Evolutionary conservation across 495 filamentous ascomycete genomes (phyloP), one percentile per base, ranked within the genome.

Genomic region (Xylaria castorea): DNA sequence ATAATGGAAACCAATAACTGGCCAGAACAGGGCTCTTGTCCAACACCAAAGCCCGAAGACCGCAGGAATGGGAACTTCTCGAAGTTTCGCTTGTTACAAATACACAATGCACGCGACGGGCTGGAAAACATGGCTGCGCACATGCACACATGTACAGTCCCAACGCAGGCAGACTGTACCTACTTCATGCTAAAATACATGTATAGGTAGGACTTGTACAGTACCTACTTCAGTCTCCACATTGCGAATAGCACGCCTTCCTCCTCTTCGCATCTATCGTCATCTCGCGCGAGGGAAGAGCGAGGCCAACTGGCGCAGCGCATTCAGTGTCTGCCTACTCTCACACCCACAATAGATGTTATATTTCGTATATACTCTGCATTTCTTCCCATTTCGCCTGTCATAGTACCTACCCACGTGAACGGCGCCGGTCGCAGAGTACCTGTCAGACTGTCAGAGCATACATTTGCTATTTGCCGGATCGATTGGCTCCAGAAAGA

Each of bases 11-110:
- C 53, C 27, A 57, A 57, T 30, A 27, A 20, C 8, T 2, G 51
- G 51, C 11, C 22, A 55, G 18, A 25, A 51, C 12, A 11, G 50
- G 11, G 57, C 53, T 5, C 60, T 44, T 32, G 60, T 62, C 60
- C 60, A 60, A 60, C 57, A 61, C 60, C 32, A 40, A 42, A 14
- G 34, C 16, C 32, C 32, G 34, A 63, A 42, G 20, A 5, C n/a
- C 22, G 55, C 55, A 32, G n/a, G 32, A 12, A 12, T 32, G 16
- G 14, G 61, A 53, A 40, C 50, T 68, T 68, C 66, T 68, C 66
- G 66, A 68, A 68, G 50, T 68, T 68, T 68, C 66, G 66, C 50
- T 36, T n/a, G 66, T 68, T 57, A 68, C 66, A 68, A 68, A 68
- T 68, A 50, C 66, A 18, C 3, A 68, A 68, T 68, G 66, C 66